Base-by-base conservation (phyloP, 2,329 filamentous ascomycete genomes). In the Penicillium italicum region DNA sequence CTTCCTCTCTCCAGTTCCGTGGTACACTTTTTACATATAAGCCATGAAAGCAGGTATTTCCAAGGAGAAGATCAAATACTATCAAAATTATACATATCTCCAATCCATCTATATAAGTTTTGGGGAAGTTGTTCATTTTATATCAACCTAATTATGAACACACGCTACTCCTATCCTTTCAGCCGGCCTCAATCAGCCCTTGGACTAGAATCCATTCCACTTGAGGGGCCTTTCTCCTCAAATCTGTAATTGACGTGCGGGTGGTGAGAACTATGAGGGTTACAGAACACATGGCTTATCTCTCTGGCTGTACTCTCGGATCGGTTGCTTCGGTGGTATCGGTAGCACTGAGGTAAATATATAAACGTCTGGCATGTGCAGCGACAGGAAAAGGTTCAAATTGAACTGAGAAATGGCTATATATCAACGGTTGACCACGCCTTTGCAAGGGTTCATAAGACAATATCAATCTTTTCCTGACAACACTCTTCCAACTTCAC, bases 131-230 rank as follows among this genome's bases (percentile, higher is more conserved):
- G 20, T 10, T 4, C 18, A 24, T 41, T 41, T 26, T 41, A 41
- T 41, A 24, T 41, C 24, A n/a, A 5, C 14, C 6, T 10, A 36
- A 37, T 12, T 53, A 45, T 46, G 26, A 34, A 10, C 12, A 2
- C 10, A 33, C 5, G 5, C 48, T 44, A 57, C 47, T 31, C 63
- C 60, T 3, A 4, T 50, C 24, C 24, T 24, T 24, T 8, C 8
- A 28, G 16, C n/a, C 4, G 4, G 18, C 26, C n/a, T 22, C 28
- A 2, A 14, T 16, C 26, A 40, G 9, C 43, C 20, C 12, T 26
- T 20, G 26, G 24, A 30, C n/a, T 31, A 10, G 18, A 24, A 16
- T 5, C 26, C 8, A 33, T 31, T 42, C 20, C 10, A 28, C 4
- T n/a, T 26, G 9, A 24, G 14, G 2, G 28, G 9, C 4, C 44